phyloP scores from a whole-genome alignment of 768 basidiomycete genomes.

The Suillus alpinus region DNA sequence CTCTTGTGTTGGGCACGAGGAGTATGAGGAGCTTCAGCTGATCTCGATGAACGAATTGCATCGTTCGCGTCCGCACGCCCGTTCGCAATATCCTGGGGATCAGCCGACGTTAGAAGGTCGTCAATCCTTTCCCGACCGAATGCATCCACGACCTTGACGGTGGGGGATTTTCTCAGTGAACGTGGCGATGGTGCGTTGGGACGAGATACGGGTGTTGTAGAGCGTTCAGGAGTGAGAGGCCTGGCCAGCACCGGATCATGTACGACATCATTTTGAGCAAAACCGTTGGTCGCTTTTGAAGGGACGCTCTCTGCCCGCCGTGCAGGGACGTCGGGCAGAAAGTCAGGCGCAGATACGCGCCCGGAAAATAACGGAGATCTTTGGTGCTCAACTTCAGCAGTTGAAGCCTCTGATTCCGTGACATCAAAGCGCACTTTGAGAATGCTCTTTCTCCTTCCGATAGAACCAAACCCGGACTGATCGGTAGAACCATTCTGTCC shows the following conservation, averaged over 20 bases:
- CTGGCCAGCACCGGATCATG: conserved; percentile 6
- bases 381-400: conserved; percentile 23
- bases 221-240: conserved; percentile 21
- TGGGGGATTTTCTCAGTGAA: conserved; percentile 45
- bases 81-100: conserved; percentile 5
- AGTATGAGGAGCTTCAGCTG: conserved; percentile 13
- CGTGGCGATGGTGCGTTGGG: conserved; percentile 26
- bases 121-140: conserved; percentile 52
- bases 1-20: conserved; percentile 33
- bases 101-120: conserved; percentile 8
- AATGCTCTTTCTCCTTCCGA: conserved; percentile 49
- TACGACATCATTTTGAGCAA: conserved; percentile 8
- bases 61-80: conserved; percentile 18
- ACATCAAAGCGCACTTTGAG: conserved; percentile 75
- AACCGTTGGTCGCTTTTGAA: not conserved
- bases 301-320: not conserved
- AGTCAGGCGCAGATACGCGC: conserved; percentile 6
- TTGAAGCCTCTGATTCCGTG: conserved; percentile 31
- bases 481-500: conserved; percentile 15
- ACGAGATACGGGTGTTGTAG: conserved; percentile 24
- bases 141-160: conserved; percentile 68
- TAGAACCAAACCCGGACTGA: conserved; percentile 32
- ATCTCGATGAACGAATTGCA: conserved; percentile 11
- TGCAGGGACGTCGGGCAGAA: not conserved
- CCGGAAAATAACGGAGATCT: conserved; percentile 28